A percentile compares a stretch with the other conserved stretches of the same genome.
Evolutionary conservation across 2,329 filamentous ascomycete genomes (phyloP).

Genomic region (Drechslerella stenobrocha): DNA sequence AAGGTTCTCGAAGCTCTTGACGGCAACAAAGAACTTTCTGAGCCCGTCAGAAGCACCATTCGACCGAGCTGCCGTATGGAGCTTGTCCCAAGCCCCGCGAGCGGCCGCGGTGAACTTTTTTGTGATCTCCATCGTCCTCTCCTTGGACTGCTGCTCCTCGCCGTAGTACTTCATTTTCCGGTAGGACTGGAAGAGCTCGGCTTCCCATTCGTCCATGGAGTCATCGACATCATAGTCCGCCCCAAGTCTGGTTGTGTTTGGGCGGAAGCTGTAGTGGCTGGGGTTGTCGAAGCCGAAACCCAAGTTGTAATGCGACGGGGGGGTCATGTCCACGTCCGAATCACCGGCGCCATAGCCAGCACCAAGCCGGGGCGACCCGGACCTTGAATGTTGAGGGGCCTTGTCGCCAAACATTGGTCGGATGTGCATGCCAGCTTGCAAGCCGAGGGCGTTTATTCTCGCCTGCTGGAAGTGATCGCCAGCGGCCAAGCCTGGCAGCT

Average conservation of each 20-base stretch:
- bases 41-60: constrained; percentile 26
- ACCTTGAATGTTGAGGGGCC: constrained; percentile 32
- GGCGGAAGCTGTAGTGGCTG: constrained; percentile 34
- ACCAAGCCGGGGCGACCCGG: constrained; percentile 32
- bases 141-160: constrained; percentile 41
- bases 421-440: constrained; percentile 39
- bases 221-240: constrained; percentile 29
- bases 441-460: constrained; percentile 24
- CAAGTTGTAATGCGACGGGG: constrained; percentile 27
- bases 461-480: constrained; percentile 18
- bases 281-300: constrained; percentile 33
- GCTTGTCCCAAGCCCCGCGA: constrained; percentile 35
- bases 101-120: constrained; percentile 38
- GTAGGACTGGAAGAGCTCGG: constrained; percentile 45
- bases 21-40: constrained; percentile 33
- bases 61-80: constrained; percentile 25
- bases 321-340: not conserved
- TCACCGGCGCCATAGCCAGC: constrained; percentile 8
- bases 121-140: constrained; percentile 33
- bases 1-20: constrained; percentile 35
- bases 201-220: constrained; percentile 43
- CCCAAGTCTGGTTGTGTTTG: constrained; percentile 19
- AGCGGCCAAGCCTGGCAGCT: constrained; percentile 13
- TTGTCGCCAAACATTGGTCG: constrained; percentile 45
- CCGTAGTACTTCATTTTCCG: constrained; percentile 44